Conservation (phyloP, 257 asterid genomes). For the Solanum habrochaites region DNA sequence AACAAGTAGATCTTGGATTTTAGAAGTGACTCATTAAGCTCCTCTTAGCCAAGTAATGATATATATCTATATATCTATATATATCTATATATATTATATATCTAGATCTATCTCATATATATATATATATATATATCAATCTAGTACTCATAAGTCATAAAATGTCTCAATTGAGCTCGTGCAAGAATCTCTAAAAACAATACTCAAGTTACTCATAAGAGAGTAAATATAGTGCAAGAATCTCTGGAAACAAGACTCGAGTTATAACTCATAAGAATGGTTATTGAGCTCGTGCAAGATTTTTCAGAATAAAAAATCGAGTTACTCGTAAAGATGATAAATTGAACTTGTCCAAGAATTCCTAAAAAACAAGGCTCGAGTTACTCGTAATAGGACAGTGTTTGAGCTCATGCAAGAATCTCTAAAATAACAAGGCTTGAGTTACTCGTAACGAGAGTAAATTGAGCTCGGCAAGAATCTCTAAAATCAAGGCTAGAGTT, state of each 20-base stretch:
- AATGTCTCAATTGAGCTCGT: no score
- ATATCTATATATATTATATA: background rate
- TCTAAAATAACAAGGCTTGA: background rate
- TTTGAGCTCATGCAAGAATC: background rate
- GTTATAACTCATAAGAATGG: background rate
- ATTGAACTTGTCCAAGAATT: background rate
- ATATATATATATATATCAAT: background rate
- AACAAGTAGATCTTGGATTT: background rate
- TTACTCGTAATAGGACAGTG: background rate
- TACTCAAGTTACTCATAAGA: background rate
- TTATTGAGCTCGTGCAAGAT: background rate
- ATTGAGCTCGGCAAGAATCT: background rate
- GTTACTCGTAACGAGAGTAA: background rate
- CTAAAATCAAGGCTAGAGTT: background rate
- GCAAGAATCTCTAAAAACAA: background rate
- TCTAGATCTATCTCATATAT: no score
- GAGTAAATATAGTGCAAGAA: background rate
- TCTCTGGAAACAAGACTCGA: background rate
- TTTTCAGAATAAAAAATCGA: background rate
- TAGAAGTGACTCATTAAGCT: background rate
- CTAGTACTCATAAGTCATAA: no score
- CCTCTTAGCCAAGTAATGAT: background rate
- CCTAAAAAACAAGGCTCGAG: background rate
- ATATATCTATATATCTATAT: accelerated
- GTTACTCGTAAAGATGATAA: background rate